phyloP scores from a whole-genome alignment of 2,329 filamentous ascomycete genomes.

The Salinomyces thailandicus region DNA sequence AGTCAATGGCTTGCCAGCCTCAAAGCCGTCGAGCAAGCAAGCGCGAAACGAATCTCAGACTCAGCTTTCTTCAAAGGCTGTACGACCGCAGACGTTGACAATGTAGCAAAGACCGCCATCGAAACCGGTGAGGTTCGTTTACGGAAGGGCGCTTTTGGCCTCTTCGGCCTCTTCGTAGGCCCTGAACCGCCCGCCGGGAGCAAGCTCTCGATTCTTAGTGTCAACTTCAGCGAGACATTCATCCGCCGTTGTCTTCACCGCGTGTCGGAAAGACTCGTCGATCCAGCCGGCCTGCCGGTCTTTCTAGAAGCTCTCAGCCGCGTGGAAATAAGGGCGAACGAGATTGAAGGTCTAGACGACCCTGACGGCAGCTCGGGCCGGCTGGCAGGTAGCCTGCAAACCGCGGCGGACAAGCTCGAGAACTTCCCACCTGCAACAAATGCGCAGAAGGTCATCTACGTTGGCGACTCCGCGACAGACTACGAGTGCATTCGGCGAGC shows the following conservation, averaged over 20 bases:
- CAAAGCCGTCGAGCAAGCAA: constrained; percentile 30
- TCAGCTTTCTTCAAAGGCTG: constrained; percentile 32
- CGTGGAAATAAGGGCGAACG: constrained; percentile 25
- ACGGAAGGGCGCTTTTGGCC: constrained; percentile 27
- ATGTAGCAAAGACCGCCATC: constrained; percentile 21
- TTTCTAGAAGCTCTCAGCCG: constrained; percentile 7
- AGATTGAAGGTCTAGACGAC: constrained; percentile 22
- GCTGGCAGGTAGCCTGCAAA: constrained; percentile 25
- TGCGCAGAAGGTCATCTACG: constrained; percentile 24
- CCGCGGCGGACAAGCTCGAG: constrained; percentile 32
- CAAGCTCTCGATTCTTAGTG: constrained; percentile 31
- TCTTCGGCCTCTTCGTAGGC: constrained; percentile 20
- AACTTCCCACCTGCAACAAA: not conserved
- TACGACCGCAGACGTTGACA: constrained; percentile 23
- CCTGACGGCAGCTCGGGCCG: constrained; percentile 19
- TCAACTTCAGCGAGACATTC: constrained; percentile 39
- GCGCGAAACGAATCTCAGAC: constrained; percentile 30
- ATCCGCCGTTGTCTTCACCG: constrained; percentile 20
- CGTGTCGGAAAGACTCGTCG: not conserved
- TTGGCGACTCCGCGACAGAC: constrained; percentile 40
- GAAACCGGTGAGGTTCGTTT: constrained; percentile 24
- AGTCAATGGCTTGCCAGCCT: constrained; percentile 29
- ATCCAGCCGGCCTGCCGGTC: constrained; percentile 2
- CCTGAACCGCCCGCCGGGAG: constrained; percentile 3
- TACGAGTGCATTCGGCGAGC: constrained; percentile 35